Conservation (phyloP, 345 rosid species). For the Moricandia arvensis region DNA sequence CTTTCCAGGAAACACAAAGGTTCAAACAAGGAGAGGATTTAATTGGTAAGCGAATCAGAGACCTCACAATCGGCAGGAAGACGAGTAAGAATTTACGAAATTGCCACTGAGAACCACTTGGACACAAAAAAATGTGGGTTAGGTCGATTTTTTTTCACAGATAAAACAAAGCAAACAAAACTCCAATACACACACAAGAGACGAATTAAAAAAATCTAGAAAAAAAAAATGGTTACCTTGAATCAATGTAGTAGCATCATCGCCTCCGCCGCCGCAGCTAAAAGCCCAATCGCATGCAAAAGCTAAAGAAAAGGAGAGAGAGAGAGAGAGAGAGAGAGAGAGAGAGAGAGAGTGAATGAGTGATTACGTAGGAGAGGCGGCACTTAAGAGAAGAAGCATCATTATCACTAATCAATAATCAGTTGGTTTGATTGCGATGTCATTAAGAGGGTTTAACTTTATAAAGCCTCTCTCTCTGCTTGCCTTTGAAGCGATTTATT, state of each 20-base stretch:
- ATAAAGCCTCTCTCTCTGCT: constrained; percentile 5
- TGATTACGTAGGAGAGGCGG: constrained; percentile 23
- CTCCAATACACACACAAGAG: constrained; percentile 1
- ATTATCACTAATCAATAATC: not conserved
- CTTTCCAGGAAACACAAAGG: not conserved
- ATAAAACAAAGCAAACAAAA: constrained; percentile 3
- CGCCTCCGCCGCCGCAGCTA: constrained; percentile 5
- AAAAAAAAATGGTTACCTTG: constrained; percentile 19
- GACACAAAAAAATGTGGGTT: not conserved
- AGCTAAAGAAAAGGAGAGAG: constrained; percentile 9
- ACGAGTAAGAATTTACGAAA: not conserved
- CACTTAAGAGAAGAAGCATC: not conserved
- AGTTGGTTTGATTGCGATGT: constrained; percentile 23
- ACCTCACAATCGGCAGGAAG: not conserved
- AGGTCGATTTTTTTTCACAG: not conserved
- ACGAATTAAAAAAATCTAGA: not conserved
- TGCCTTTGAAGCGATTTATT: constrained; percentile 33
- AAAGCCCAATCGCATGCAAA: constrained; percentile 25
- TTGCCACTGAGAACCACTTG: not conserved
- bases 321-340: not conserved
- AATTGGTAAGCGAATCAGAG: not conserved
- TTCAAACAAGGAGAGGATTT: not conserved
- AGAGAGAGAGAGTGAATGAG: constrained; percentile 3
- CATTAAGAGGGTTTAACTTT: not conserved
- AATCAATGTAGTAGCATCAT: constrained; percentile 32